Evolutionary conservation across 2,329 filamentous ascomycete species (phyloP), one percentile per base, ranked within the genome.

Genomic region (Parascedosporium putredinis): DNA sequence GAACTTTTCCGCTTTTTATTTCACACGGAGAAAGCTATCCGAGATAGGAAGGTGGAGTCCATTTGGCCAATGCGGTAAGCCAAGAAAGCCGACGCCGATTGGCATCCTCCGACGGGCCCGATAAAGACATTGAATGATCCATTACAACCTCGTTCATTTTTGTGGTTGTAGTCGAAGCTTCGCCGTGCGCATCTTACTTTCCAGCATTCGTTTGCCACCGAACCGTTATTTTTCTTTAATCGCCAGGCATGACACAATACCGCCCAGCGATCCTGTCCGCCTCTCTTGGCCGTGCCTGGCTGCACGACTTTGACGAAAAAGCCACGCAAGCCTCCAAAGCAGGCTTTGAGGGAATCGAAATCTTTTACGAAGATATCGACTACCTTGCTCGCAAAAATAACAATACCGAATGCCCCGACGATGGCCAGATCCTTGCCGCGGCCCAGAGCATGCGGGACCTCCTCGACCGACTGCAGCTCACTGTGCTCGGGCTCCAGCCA

Each of bases 291-390:
- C 80, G 84, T 38, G 81, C 79, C 58, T 72, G 62, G 31, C 83
- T 83, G 60, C 78, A 83, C 54, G 86, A 91, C 63, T 69, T 72
- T 23, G 71, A 91, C 18, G 64, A 72, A 1, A 67, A 76, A 59
- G 90, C 89, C 60, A 74, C 91, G 46, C 73, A 81, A 60, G 76
- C 81, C 67, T 85, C 86, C 8, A 69, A 76, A 4, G 69, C 72
- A 56, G 81, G 81, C 20, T 79, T 88, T 60, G 64, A 75, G 52
- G 84, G 83, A 47, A 77, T 91, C 55, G 86, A 91, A 62, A 72
- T 89, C 18, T 89, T 88, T 68, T 81, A 84, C 63, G 86, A 90
- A 61, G 86, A 91, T 61, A 73, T 90, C 3, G 68, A 78, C 52
- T 78, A 81, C 57, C 59, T 84, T 12, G 79, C 83, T 24, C 56